These are phyloP conservation scores for Choiromyces venosus DNA, from an alignment of 495 filamentous ascomycete species.

Conservation along the genomic window DNA sequence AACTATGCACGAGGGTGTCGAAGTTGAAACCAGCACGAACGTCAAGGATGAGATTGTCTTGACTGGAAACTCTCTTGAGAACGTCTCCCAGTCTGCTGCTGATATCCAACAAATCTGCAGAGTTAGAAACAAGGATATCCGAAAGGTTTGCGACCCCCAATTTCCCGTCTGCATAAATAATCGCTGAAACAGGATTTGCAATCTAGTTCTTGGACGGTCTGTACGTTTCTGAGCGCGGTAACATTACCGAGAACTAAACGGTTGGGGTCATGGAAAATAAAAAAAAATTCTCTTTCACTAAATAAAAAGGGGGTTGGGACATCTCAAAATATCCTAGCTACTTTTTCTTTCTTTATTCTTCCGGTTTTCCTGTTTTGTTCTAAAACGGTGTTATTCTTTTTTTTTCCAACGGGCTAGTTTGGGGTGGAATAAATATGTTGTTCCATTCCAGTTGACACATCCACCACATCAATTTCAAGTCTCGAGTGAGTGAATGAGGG, in stretches of 20 bases:
- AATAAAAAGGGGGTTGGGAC: conserved; percentile 29
- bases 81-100: conserved; percentile 92
- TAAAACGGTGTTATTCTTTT: conserved; percentile 38
- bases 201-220: conserved; percentile 95
- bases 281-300: conserved; percentile 32
- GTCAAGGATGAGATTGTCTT: conserved; percentile 96
- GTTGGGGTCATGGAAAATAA: conserved; percentile 26
- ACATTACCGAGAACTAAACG: conserved; percentile 64
- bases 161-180: not conserved
- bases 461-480: not conserved
- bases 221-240: conserved; percentile 96
- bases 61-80: conserved; percentile 88
- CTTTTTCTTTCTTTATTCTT: not conserved
- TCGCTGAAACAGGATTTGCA: not conserved
- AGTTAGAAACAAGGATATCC: conserved; percentile 99
- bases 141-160: conserved; percentile 63
- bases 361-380: conserved; percentile 25
- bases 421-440: conserved; percentile 22
- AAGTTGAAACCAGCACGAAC: conserved; percentile 78
- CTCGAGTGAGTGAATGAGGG: not conserved
- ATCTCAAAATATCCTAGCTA: conserved; percentile 17
- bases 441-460: not conserved
- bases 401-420: conserved; percentile 19
- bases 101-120: conserved; percentile 99
- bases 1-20: conserved; percentile 80